Evolutionary conservation across 2,329 filamentous ascomycete species (phyloP).

Genomic region (Pyrenochaeta sp.): DNA sequence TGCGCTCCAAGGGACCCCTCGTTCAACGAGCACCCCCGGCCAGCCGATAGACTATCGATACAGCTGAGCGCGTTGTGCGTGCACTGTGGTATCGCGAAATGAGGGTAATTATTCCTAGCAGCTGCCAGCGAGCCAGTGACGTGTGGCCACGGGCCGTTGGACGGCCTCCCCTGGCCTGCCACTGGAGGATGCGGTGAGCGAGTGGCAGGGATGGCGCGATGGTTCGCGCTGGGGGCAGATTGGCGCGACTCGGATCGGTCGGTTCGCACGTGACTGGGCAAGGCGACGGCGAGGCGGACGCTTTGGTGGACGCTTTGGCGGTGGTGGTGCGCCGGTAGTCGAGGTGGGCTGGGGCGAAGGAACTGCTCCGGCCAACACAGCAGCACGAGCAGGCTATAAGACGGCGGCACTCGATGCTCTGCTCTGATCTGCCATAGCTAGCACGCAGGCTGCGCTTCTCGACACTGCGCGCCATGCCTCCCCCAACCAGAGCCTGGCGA

Average conservation of each 20-base stretch:
- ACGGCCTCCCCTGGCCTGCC: conserved; percentile 22
- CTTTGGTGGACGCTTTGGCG: too few species aligned
- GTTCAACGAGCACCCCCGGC: conserved; percentile 7
- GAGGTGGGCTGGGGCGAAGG: not conserved
- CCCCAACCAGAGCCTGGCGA: conserved; percentile 44
- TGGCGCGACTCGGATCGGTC: conserved; percentile 10
- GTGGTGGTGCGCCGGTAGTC: too few species aligned
- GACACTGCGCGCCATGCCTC: conserved; percentile 40
- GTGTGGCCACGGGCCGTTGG: conserved; percentile 30
- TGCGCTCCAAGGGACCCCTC: conserved; percentile 36
- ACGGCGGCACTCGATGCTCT: conserved; percentile 2
- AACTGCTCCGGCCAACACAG: not conserved
- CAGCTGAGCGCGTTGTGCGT: conserved; percentile 36
- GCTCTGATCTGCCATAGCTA: not conserved
- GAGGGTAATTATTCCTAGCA: conserved; percentile 34
- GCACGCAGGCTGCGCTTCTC: conserved; percentile 13
- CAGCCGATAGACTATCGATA: conserved; percentile 30
- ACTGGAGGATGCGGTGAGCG: conserved; percentile 25
- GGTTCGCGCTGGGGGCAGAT: conserved; percentile 10
- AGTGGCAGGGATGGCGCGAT: conserved; percentile 33
- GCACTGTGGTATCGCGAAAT: conserved; percentile 37
- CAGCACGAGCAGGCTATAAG: conserved; percentile 11
- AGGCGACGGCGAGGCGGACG: too few species aligned
- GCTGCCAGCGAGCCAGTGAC: conserved; percentile 40
- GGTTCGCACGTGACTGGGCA: conserved; percentile 18